phyloP scores from a whole-genome alignment of 2,329 filamentous ascomycete species.

The Calonectria montana region DNA sequence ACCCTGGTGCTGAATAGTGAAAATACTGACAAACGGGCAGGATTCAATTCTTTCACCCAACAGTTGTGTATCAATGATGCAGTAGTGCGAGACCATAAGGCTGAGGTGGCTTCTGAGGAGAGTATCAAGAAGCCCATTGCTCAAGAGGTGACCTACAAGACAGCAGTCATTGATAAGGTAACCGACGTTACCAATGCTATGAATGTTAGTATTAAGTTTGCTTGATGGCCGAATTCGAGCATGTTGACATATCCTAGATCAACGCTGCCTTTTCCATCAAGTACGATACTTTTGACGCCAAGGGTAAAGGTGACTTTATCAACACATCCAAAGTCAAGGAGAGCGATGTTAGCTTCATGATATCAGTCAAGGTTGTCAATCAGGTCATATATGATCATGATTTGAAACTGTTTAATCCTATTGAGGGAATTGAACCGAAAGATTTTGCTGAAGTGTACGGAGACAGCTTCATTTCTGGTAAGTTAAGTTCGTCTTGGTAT shows the following conservation, averaged over 20 bases:
- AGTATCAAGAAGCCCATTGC: background rate
- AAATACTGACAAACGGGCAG: background rate
- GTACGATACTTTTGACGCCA: conserved; percentile 8
- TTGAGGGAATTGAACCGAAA: background rate
- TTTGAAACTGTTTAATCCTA: background rate
- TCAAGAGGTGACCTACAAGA: conserved; percentile 22
- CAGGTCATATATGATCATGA: conserved; percentile 20
- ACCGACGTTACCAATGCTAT: conserved; percentile 19
- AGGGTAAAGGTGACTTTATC: conserved; percentile 14
- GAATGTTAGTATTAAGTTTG: conserved; percentile 10
- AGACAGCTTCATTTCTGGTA: conserved; percentile 19
- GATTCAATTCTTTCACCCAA: conserved; percentile 27
- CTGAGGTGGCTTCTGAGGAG: background rate
- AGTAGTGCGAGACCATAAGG: background rate
- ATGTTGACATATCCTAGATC: conserved; percentile 1
- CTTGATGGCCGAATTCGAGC: background rate
- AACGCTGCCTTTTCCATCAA: conserved; percentile 22
- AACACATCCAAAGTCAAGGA: conserved; percentile 26
- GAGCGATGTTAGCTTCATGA: conserved; percentile 14
- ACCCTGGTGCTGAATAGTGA: background rate
- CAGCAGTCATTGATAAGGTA: conserved; percentile 19
- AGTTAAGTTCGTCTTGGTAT: background rate
- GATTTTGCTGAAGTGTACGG: conserved; percentile 11
- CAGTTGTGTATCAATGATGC: conserved; percentile 17
- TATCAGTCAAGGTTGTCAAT: conserved; percentile 24